Conservation (phyloP, 2,329 filamentous ascomycete genomes). For the Xylariaceae sp. region DNA sequence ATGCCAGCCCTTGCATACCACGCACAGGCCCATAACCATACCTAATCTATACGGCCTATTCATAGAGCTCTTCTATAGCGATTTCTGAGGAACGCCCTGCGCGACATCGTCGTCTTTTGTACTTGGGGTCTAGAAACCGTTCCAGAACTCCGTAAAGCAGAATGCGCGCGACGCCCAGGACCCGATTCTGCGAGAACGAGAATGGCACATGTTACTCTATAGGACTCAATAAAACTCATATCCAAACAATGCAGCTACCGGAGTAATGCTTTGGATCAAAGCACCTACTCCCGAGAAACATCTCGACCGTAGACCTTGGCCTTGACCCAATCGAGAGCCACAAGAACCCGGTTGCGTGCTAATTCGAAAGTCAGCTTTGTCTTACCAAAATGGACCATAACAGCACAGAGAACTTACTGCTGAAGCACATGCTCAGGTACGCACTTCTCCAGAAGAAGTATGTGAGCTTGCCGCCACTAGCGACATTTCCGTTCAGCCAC, state of each 20-base stretch:
- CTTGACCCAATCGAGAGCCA: conserved; percentile 94
- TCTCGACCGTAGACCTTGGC: conserved; percentile 95
- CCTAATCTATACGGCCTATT: no score
- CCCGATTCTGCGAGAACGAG: not conserved
- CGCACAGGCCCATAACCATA: no score
- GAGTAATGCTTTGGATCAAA: not conserved
- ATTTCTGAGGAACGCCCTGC: no score
- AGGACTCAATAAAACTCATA: not conserved
- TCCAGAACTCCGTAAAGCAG: not conserved
- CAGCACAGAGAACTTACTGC: conserved; percentile 63
- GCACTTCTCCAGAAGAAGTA: conserved; percentile 98
- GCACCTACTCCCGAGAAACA: conserved; percentile 71
- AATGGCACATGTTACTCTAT: not conserved
- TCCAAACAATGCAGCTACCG: not conserved
- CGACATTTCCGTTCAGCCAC: conserved; percentile 96
- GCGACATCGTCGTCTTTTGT: not conserved
- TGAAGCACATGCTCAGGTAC: conserved; percentile 99
- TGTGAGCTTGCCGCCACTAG: conserved; percentile 86
- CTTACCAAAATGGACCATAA: not conserved
- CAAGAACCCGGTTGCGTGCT: conserved; percentile 92
- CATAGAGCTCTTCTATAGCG: no score
- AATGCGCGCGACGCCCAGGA: not conserved
- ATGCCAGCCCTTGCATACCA: no score
- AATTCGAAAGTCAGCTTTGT: conserved; percentile 13
- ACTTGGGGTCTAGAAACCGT: not conserved